Base-by-base conservation (phyloP, 2,329 filamentous ascomycete species). In the Aspergillus aculeatinus region DNA sequence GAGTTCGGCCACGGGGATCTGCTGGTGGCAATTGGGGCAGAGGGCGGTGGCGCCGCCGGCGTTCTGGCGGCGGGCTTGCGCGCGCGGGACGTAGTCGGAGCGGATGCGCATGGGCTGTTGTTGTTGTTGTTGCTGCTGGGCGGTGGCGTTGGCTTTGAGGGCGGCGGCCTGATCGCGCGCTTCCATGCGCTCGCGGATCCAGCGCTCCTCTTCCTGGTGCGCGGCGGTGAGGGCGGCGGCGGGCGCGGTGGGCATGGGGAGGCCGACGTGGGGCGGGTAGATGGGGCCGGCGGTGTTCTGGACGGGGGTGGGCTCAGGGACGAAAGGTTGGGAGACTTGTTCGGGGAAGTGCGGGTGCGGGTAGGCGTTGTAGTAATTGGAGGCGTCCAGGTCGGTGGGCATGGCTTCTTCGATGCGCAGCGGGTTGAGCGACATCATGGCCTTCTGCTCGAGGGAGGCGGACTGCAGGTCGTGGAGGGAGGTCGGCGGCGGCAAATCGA, bases 321-420 rank as follows among this genome's bases (percentile, higher is more conserved):
- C 59, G 39, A 50, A 67, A 67, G 72, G 55, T 63, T n/a, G 78
- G 9, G 76, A 73, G 58, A 74, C 67, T 19, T 68, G 70, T 62
- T 77, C 73, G 67, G 68, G 71, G 63, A 76, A 72, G 67, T 60
- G 77, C 67, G 68, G 67, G 75, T 78, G 50, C 69, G 77, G 63
- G 74, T 80, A 71, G 76, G 80, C 65, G 68, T 80, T 77, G 76
- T 85, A 72, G 81, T 87, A 81, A 61, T 87, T 76, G 12, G 76
- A 73, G 6, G 68, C 64, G 58, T 79, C 86, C 62, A 89, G 86
- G 49, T 91, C 90, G 54, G 88, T 89, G 3, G 95, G 95, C 85
- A 96, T 91, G 5, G 94, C 92, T 81, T 99, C 95, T 76, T 99
- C 95, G 64, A 99, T 92, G 60, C 94, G 89, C 67, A 93, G 77